These are phyloP conservation scores for Hirschfeldia incana DNA, from an alignment of 345 rosid species.

Conservation along the genomic window DNA sequence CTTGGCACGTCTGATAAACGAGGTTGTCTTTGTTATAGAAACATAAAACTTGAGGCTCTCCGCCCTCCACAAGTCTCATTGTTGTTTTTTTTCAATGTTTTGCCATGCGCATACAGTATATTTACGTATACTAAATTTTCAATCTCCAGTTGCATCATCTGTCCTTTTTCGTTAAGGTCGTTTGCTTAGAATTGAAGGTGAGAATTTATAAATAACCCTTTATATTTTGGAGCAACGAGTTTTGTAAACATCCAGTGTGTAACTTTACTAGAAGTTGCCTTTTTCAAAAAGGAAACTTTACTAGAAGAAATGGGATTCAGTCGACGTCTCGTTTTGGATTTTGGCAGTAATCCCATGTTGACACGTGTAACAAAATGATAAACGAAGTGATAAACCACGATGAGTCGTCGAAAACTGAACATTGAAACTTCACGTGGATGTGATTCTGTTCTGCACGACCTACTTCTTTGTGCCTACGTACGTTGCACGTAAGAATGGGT, in stretches of 20 bases:
- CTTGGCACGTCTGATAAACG: not conserved
- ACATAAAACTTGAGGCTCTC: not conserved
- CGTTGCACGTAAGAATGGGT: not conserved
- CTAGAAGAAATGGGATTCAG: not conserved
- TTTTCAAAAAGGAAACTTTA: not conserved
- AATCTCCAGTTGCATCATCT: not conserved
- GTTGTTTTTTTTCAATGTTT: not conserved
- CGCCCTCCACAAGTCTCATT: not conserved
- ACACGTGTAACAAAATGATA: conserved; percentile 9
- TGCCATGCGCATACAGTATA: not conserved
- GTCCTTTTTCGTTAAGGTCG: not conserved
- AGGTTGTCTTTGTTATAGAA: not conserved
- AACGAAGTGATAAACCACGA: not conserved
- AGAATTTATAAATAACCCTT: not conserved
- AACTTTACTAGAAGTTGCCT: not conserved
- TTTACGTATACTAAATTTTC: not conserved
- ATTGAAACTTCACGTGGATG: not conserved
- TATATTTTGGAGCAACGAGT: not conserved
- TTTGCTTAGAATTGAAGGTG: not conserved
- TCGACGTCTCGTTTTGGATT: conserved; percentile 3
- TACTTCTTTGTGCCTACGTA: not conserved
- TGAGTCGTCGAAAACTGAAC: conserved; percentile 15
- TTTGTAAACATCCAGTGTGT: not conserved
- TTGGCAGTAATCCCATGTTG: not conserved
- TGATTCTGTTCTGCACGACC: not conserved